Conservation (phyloP, 148 eudicot genomes). For the Rhododendron simsii region DNA sequence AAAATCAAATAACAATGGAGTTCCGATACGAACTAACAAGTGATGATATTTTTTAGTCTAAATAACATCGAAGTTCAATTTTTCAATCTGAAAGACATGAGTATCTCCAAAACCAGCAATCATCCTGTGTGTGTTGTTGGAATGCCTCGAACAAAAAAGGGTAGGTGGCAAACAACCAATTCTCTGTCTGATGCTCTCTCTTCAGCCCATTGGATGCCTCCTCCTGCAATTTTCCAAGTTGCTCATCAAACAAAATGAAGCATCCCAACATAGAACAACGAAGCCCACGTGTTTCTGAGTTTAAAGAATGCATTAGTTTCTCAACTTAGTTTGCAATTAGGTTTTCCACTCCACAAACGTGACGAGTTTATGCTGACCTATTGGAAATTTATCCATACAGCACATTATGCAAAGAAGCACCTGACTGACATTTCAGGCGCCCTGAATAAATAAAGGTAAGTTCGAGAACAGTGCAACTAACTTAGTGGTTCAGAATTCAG, state of each 20-base stretch:
- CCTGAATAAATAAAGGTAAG: background rate
- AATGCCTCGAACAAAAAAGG: conserved; percentile 32
- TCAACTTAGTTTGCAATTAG: background rate
- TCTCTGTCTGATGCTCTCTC: conserved; percentile 14
- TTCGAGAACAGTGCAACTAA: background rate
- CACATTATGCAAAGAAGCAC: background rate
- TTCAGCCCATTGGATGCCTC: conserved; percentile 62
- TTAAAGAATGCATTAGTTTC: background rate
- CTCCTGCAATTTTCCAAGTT: conserved; percentile 51
- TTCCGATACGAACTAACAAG: conserved; percentile 6
- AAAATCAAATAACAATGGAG: conserved; percentile 3
- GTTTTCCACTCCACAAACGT: background rate
- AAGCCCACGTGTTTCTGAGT: background rate
- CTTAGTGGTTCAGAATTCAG: background rate
- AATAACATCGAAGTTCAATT: background rate
- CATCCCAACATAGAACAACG: background rate
- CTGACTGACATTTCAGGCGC: background rate
- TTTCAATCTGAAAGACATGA: background rate
- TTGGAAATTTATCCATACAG: background rate
- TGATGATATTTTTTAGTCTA: background rate
- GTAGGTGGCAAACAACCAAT: conserved; percentile 21
- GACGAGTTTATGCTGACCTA: background rate
- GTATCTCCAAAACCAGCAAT: conserved; percentile 28
- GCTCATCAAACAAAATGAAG: background rate
- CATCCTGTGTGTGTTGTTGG: conserved; percentile 16